phyloP scores from a whole-genome alignment of 345 rosid genomes.

The Tarenaya hassleriana region DNA sequence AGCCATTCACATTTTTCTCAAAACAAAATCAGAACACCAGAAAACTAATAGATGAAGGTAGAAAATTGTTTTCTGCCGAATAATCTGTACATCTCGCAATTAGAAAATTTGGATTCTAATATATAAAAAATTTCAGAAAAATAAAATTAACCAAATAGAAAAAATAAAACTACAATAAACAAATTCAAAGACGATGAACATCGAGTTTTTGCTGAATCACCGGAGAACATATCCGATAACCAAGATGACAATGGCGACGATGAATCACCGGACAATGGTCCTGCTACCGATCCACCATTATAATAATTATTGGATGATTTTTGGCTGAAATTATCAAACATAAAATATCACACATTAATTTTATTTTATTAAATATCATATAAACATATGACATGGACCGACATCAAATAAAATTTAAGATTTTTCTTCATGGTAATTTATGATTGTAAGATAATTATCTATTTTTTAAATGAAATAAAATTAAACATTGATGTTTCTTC shows the following conservation, averaged over 20 bases:
- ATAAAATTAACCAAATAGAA: no score
- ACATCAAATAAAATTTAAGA: background rate
- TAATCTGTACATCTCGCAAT: no score
- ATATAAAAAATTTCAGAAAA: no score
- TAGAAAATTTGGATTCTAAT: no score
- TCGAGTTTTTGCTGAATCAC: conserved; percentile 27
- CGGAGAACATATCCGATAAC: conserved; percentile 39
- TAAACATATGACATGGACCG: no score
- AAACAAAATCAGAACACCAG: no score
- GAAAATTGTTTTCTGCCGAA: no score
- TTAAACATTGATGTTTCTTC: background rate
- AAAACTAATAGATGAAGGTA: no score
- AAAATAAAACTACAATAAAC: no score
- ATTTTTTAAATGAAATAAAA: background rate
- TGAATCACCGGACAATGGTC: conserved; percentile 25
- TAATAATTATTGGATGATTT: conserved; percentile 44
- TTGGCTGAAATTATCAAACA: conserved; percentile 32
- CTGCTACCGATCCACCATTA: conserved; percentile 26
- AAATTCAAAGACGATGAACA: no score
- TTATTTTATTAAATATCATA: conserved; percentile 4
- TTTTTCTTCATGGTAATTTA: background rate
- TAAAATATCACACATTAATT: conserved; percentile 4
- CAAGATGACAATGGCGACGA: conserved; percentile 30
- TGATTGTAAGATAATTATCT: background rate
- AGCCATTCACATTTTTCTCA: no score